phyloP scores from a whole-genome alignment of 805 yeast genomes.

The Cyberlindnera mycetangii region DNA sequence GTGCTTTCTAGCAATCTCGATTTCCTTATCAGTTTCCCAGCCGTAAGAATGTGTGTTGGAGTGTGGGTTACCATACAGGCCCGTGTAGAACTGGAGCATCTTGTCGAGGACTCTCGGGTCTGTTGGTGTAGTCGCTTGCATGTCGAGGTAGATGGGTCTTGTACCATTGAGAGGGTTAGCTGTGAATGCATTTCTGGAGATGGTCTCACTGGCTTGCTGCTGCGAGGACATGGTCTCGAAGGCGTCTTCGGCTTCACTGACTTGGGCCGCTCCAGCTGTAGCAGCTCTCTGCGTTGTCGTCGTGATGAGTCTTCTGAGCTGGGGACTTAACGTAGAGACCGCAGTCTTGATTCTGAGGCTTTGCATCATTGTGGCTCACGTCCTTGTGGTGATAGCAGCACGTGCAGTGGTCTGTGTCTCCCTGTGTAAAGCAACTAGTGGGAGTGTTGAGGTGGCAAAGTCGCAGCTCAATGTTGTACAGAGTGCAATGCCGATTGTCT shows the following conservation, averaged over 20 bases:
- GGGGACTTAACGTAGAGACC: conserved; percentile 3
- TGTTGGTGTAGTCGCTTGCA: conserved; percentile 98
- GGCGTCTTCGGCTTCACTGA: conserved; percentile 9
- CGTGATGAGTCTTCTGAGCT: conserved; percentile 13
- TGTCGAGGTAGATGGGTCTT: conserved; percentile 92
- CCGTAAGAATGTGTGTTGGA: conserved; percentile 96
- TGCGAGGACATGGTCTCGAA: conserved; percentile 2
- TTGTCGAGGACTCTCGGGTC: conserved; percentile 94
- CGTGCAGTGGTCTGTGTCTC: too few relatives aligned
- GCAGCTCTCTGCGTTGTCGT: conserved; percentile 21
- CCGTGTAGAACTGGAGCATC: conserved; percentile 84
- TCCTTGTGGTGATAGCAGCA: too few relatives aligned
- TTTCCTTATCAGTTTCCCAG: conserved; percentile 95
- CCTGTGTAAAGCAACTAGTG: too few relatives aligned
- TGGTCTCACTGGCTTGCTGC: conserved; percentile 26
- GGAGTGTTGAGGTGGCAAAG: too few relatives aligned
- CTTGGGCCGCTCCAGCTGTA: conserved; percentile 15
- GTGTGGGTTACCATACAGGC: conserved; percentile 96
- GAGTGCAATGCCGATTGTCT: background rate
- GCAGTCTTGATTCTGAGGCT: background rate
- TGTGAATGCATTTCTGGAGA: conserved; percentile 37
- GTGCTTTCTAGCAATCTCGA: conserved; percentile 80
- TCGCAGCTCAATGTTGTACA: too few relatives aligned
- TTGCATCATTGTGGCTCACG: background rate
- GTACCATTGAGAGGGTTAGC: conserved; percentile 51